These are phyloP conservation scores for Draba incana DNA, from an alignment of 345 rosid genomes.

Conservation along the genomic window DNA sequence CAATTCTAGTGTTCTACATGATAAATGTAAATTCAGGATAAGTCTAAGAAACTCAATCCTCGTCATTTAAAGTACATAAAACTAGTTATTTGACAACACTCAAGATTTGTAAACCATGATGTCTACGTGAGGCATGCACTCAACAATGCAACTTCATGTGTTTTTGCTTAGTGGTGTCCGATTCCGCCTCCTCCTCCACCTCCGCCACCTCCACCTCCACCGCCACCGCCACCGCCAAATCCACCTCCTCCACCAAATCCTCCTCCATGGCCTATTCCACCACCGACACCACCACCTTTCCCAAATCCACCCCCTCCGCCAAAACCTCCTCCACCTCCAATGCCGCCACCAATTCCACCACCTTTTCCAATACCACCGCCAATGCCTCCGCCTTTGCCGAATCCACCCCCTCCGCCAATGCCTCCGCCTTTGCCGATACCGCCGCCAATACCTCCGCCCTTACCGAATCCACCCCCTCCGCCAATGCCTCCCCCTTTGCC, in stretches of 20 bases:
- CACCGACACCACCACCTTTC: no score
- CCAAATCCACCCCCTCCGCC: conserved; percentile 6
- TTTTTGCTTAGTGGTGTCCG: conserved; percentile 34
- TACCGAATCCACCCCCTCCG: conserved; percentile 33
- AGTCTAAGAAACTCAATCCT: conserved; percentile 22
- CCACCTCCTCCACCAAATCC: conserved; percentile 23
- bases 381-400: neutral
- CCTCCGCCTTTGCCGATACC: conserved; percentile 34
- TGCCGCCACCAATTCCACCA: neutral
- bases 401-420: no score
- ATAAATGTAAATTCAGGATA: conserved; percentile 5
- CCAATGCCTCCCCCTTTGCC: conserved; percentile 25
- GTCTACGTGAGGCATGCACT: conserved; percentile 30
- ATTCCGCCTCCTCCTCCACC: conserved; percentile 30
- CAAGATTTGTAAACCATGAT: conserved; percentile 24
- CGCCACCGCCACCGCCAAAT: conserved; percentile 17
- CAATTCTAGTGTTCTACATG: conserved; percentile 4
- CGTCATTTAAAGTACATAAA: conserved; percentile 17
- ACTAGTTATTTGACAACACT: conserved; percentile 4
- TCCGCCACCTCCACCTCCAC: conserved; percentile 33
- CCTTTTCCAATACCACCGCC: conserved; percentile 42
- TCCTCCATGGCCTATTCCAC: neutral
- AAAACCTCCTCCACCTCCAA: conserved; percentile 13
- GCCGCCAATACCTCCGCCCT: conserved; percentile 26
- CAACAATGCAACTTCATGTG: conserved; percentile 18